These are phyloP conservation scores for Areca catechu DNA, from an alignment of 176 grass and related monocot genomes.

Conservation along the genomic window DNA sequence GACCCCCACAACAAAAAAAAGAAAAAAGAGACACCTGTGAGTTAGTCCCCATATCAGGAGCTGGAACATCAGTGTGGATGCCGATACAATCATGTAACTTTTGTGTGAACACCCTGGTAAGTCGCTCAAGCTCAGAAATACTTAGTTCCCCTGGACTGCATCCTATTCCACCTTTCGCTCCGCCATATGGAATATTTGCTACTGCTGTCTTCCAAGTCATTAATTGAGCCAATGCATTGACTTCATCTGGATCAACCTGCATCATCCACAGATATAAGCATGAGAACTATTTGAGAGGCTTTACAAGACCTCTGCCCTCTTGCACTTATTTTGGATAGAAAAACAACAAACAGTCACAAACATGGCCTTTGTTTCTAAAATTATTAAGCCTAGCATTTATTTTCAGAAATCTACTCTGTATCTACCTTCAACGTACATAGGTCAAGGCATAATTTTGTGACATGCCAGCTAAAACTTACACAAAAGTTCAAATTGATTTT, in stretches of 20 bases:
- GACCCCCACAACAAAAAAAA: neutral
- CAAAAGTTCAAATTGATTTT: too few relatives aligned
- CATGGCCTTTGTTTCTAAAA: too few relatives aligned
- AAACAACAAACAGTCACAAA: too few relatives aligned
- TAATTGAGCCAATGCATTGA: constrained; percentile 91
- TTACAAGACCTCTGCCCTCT: too few relatives aligned
- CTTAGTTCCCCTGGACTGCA: constrained; percentile 71
- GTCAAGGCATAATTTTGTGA: too few relatives aligned
- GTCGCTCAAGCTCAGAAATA: constrained; percentile 67
- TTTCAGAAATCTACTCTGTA: too few relatives aligned
- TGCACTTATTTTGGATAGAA: too few relatives aligned
- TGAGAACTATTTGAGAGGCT: too few relatives aligned
- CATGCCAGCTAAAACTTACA: too few relatives aligned
- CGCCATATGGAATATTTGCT: constrained; percentile 91
- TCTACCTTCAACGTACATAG: too few relatives aligned
- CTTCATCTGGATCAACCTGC: constrained; percentile 88
- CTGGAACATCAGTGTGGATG: constrained; percentile 82
- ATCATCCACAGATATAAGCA: neutral
- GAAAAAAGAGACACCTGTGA: constrained; percentile 39
- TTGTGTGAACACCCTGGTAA: constrained; percentile 90
- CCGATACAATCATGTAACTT: constrained; percentile 96
- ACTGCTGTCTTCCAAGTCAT: constrained; percentile 96
- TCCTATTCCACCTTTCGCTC: constrained; percentile 91
- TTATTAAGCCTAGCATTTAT: too few relatives aligned
- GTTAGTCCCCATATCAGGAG: constrained; percentile 95